Conservation (phyloP, 257 asterid species). For the Schizonepeta tenuifolia region DNA sequence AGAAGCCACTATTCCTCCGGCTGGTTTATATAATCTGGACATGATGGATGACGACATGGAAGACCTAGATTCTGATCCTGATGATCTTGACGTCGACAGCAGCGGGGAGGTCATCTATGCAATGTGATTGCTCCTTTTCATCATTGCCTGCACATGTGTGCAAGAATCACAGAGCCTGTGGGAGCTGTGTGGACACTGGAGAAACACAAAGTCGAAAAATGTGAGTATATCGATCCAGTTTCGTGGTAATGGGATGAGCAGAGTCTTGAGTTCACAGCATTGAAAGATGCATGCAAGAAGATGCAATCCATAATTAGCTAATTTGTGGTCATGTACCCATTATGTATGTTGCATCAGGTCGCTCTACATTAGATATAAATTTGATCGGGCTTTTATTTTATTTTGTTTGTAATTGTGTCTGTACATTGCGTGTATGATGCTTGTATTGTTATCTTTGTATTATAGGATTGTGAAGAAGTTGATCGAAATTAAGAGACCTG, state of each 20-base stretch:
- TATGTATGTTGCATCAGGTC: background rate
- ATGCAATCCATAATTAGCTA: background rate
- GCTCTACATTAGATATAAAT: background rate
- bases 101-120: conserved; percentile 97
- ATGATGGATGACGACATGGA: conserved; percentile 93
- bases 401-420: background rate
- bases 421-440: background rate
- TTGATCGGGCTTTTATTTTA: background rate
- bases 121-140: conserved; percentile 30
- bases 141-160: background rate
- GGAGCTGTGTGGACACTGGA: no score
- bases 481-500: background rate
- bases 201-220: no score
- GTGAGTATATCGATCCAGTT: background rate
- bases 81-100: conserved; percentile 90
- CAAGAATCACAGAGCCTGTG: no score
- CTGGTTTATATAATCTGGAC: conserved; percentile 67
- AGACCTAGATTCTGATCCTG: conserved; percentile 88
- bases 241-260: background rate
- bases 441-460: background rate
- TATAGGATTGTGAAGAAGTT: background rate
- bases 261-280: background rate
- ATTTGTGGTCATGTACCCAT: background rate
- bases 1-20: conserved; percentile 91
- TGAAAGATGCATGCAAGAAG: background rate